Percentiles rank a stretch among this genome's conserved stretches.
Conservation (phyloP, 805 yeast species). For the Teunomyces panamensis region DNA sequence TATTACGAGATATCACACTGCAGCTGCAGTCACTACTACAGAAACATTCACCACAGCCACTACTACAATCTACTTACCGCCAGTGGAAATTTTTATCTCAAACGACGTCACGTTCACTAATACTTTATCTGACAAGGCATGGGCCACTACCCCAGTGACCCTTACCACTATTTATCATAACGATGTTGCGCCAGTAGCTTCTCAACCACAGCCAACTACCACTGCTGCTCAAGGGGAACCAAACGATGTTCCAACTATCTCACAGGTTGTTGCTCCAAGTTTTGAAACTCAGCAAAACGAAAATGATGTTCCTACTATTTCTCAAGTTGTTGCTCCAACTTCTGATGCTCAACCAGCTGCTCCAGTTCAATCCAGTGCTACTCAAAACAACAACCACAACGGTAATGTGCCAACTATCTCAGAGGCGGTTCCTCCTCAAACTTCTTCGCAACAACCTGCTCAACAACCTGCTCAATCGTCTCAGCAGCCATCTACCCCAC, state of each 20-base stretch:
- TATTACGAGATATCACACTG: slow-evolving; percentile 56
- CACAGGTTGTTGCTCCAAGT: slow-evolving; percentile 13
- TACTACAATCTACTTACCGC: slow-evolving; percentile 48
- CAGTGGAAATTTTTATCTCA: slow-evolving; percentile 51
- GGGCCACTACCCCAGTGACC: slow-evolving; percentile 34
- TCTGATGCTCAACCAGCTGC: not conserved
- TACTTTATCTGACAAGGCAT: slow-evolving; percentile 34
- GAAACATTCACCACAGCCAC: slow-evolving; percentile 44
- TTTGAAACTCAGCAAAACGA: slow-evolving; percentile 15
- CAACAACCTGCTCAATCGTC: slow-evolving; percentile 6
- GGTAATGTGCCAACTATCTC: not conserved
- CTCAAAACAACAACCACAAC: not conserved
- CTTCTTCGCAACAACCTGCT: not conserved
- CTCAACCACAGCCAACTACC: slow-evolving; percentile 6
- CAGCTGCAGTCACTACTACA: slow-evolving; percentile 49
- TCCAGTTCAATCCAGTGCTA: not conserved
- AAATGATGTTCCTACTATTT: slow-evolving; percentile 10
- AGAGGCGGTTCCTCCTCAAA: not conserved
- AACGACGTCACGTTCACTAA: slow-evolving; percentile 50
- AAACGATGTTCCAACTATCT: slow-evolving; percentile 22
- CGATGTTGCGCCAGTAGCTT: slow-evolving; percentile 6
- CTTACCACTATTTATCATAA: slow-evolving; percentile 26
- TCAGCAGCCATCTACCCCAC: slow-evolving; percentile 11
- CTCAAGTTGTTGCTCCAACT: not conserved
- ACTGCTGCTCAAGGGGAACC: slow-evolving; percentile 16